These are phyloP conservation scores for Citrus inodora DNA, from an alignment of 345 rosid species.

Conservation along the genomic window DNA sequence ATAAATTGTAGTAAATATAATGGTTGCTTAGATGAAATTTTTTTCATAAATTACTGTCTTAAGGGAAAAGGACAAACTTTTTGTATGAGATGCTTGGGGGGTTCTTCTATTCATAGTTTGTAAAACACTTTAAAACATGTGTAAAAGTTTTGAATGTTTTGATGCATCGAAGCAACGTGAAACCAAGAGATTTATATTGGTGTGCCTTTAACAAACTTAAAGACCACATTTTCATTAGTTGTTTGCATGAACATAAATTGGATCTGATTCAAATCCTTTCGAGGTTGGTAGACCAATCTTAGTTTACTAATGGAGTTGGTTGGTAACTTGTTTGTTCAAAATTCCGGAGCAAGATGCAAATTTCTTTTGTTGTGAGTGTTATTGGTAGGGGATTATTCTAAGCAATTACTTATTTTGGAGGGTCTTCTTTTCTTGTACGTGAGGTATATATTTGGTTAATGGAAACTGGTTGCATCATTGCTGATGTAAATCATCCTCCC, in stretches of 20 bases:
- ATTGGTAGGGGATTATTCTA: background rate
- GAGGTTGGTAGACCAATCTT: background rate
- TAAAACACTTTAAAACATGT: conserved; percentile 9
- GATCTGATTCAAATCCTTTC: background rate
- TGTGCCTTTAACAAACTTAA: background rate
- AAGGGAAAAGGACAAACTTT: conserved; percentile 14
- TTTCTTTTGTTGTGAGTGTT: background rate
- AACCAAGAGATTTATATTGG: background rate
- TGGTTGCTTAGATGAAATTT: conserved; percentile 15
- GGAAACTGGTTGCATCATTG: background rate
- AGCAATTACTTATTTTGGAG: background rate
- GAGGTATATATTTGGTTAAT: background rate
- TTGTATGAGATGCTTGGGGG: conserved; percentile 18
- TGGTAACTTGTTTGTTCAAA: background rate
- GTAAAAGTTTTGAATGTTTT: background rate
- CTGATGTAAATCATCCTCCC: background rate
- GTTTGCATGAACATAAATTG: background rate
- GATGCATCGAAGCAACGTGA: conserved; percentile 1
- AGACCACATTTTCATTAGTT: background rate
- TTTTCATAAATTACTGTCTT: conserved; percentile 12
- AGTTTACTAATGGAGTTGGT: background rate
- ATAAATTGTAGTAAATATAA: conserved; percentile 20
- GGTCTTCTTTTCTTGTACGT: background rate
- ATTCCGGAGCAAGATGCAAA: background rate
- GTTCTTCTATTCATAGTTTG: conserved; percentile 17